phyloP scores from a whole-genome alignment of 2,329 filamentous ascomycete species.

The Fusarium sp. region DNA sequence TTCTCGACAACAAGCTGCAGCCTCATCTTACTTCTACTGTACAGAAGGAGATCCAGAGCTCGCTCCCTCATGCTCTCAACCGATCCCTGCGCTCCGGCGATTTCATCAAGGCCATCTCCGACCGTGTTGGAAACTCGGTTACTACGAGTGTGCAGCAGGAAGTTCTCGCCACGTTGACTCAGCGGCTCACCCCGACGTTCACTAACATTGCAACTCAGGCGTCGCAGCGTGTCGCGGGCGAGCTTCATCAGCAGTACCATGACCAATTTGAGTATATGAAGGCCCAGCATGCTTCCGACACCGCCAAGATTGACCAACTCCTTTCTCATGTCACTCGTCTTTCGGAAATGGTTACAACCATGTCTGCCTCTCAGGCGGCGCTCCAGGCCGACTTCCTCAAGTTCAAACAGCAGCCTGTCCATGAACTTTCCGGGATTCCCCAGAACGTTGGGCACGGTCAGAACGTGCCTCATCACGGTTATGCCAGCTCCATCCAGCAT shows the following conservation, averaged over 20 bases:
- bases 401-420: conserved; percentile 60
- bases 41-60: conserved; percentile 76
- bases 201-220: conserved; percentile 71
- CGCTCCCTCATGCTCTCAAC: conserved; percentile 70
- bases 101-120: conserved; percentile 73
- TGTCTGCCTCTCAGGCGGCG: conserved; percentile 74
- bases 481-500: conserved; percentile 38
- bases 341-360: conserved; percentile 73
- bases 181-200: conserved; percentile 72
- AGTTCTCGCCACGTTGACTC: conserved; percentile 68
- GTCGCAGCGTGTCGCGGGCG: conserved; percentile 72
- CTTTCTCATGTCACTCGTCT: conserved; percentile 72
- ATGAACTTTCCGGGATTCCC: conserved; percentile 52
- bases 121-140: conserved; percentile 75
- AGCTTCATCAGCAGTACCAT: conserved; percentile 71
- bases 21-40: conserved; percentile 72
- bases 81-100: conserved; percentile 74
- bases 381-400: conserved; percentile 73
- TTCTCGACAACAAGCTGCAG: conserved; percentile 74
- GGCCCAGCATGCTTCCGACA: conserved; percentile 60
- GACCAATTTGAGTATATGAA: conserved; percentile 62
- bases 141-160: conserved; percentile 75
- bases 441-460: conserved; percentile 35
- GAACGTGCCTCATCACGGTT: conserved; percentile 42
- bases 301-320: conserved; percentile 77